These are phyloP conservation scores for Stemphylium lycopersici DNA, from an alignment of 2,329 filamentous ascomycete species.

Conservation along the genomic window DNA sequence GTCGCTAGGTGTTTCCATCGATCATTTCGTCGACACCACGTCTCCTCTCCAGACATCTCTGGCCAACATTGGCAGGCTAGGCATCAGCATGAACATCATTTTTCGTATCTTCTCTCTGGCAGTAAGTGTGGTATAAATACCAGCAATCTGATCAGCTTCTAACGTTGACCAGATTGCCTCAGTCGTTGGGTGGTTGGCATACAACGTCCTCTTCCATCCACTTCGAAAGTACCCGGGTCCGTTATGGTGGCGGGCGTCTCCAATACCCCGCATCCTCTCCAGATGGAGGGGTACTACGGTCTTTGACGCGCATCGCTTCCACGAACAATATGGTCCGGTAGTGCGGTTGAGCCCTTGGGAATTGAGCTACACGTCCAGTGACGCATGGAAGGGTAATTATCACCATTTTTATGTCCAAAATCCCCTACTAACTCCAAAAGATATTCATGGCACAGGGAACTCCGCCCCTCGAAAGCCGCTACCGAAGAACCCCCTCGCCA, in stretches of 20 bases:
- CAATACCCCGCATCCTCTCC: conserved; percentile 10
- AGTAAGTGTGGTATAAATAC: background rate
- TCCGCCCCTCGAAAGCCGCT: conserved; percentile 5
- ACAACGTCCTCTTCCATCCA: conserved; percentile 7
- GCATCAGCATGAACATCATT: background rate
- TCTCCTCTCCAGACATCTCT: background rate
- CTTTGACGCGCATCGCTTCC: conserved; percentile 8
- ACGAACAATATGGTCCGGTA: conserved; percentile 15
- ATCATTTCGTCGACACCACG: background rate
- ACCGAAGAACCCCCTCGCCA: conserved; percentile 7
- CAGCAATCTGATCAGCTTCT: background rate
- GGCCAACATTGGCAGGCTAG: background rate
- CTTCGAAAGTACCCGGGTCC: conserved; percentile 7
- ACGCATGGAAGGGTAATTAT: conserved; percentile 16
- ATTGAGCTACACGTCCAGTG: conserved; percentile 6
- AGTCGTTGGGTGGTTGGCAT: conserved; percentile 1
- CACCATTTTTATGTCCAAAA: background rate
- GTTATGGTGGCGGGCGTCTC: conserved; percentile 1
- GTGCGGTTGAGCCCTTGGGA: conserved; percentile 16
- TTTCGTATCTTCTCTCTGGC: background rate
- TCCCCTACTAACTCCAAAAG: background rate
- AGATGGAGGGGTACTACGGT: conserved; percentile 3
- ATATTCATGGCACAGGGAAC: conserved; percentile 4
- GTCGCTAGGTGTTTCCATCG: background rate
- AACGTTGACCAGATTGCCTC: background rate